Conservation (phyloP, 75 land plant genomes). For the Larix kaempferi region DNA sequence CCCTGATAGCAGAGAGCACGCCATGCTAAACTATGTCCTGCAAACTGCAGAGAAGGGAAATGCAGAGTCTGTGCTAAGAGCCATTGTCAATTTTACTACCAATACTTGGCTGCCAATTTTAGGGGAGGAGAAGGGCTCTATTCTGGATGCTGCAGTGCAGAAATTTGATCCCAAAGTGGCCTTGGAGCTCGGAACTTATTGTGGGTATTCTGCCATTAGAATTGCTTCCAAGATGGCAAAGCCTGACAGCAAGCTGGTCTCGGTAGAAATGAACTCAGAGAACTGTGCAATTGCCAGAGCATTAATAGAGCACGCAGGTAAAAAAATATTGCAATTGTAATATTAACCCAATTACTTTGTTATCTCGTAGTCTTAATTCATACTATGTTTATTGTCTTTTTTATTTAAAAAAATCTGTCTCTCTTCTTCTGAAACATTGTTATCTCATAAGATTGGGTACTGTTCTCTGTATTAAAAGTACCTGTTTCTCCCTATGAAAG, state of each 20-base stretch:
- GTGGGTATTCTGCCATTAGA: conserved; percentile 20
- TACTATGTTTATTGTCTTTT: no score
- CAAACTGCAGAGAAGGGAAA: conserved; percentile 10
- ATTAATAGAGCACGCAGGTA: conserved; percentile 21
- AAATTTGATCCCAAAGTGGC: conserved; percentile 12
- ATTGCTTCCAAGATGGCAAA: conserved; percentile 19
- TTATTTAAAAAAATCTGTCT: no score
- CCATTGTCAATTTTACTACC: conserved; percentile 10
- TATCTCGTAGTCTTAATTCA: no score
- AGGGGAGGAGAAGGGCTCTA: conserved; percentile 12
- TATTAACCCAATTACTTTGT: no score
- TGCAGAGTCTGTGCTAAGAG: conserved; percentile 9
- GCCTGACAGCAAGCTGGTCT: conserved; percentile 13
- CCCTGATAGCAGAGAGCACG: conserved; percentile 13
- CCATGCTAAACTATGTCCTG: conserved; percentile 12
- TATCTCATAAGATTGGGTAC: no score
- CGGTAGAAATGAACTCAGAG: conserved; percentile 11
- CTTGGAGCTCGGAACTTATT: conserved; percentile 17
- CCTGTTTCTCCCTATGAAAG: no score
- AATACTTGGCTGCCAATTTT: conserved; percentile 18
- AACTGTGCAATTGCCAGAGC: conserved; percentile 13
- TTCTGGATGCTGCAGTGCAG: conserved; percentile 9
- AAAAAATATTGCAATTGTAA: background rate
- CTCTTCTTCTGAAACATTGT: no score
- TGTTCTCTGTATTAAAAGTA: no score